Evolutionary conservation across 1,284 basidiomycete genomes (phyloP), one percentile per base, ranked within the genome.

Genomic region (Papiliotrema fonsecae): DNA sequence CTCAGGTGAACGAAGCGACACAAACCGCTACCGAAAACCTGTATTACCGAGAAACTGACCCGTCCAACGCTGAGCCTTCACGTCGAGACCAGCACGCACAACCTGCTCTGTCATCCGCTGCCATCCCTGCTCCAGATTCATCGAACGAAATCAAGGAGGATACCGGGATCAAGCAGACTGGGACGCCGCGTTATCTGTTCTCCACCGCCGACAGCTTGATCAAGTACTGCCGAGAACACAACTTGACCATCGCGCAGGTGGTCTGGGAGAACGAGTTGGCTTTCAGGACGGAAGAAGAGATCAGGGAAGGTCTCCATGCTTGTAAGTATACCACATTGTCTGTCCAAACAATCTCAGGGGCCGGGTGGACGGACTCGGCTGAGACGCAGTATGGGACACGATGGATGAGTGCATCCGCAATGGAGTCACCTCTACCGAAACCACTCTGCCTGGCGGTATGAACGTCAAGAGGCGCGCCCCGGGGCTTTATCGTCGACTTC

Each of bases 31-130:
- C n/a, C 5, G 93, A 97, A 75, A 97, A 97, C 69, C 70, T 97
- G 56, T 97, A 90, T 70, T 97, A 97, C 79, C 91, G 91, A 69
- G 84, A 88, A n/a, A 87, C 93, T n/a, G 82, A 91, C 65, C 88
- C 91, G 67, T 76, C 77, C 42, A 78, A 79, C 11, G 92, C 93
- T 5, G 84, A 86, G 47, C 82, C 81, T 19, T 84, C 86, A 24
- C 81, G 93, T 27, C 75, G 90, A 24, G 82, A 87, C 56, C 87
- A 88, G 35, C 38, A 41, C 16, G 11, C 34, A 26, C 25, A 31
- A 18, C 36, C n/a, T 9, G 6, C 37, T 19, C 2, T 41, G 21
- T 5, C 9, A 6, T 22, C 22, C 3, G 19, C n/a, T 4, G 26
- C 41, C 3, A 43, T 43, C 18, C 16, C 41, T 30, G 26, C 28